Conservation (phyloP, 192 early-diverging fungal species). For the Umbelopsis vinacea region DNA sequence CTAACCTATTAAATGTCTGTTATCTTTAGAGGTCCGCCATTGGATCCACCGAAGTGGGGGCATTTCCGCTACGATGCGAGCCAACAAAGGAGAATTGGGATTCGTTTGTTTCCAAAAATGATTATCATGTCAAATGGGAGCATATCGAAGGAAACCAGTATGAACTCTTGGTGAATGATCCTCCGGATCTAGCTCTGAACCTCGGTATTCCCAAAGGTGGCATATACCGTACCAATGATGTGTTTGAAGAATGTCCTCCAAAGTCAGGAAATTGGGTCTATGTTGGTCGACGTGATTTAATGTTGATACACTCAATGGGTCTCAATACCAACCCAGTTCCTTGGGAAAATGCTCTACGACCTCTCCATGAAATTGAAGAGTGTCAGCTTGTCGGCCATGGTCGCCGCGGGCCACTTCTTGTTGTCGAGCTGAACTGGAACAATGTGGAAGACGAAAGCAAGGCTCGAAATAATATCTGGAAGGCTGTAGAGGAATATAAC, state of each 20-base stretch:
- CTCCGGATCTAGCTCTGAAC: neutral
- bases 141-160: conserved; percentile 14
- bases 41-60: conserved; percentile 1
- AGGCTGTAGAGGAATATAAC: neutral
- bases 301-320: neutral
- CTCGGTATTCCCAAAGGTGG: neutral
- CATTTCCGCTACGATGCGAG: neutral
- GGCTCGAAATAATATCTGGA: neutral
- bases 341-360: conserved; percentile 4
- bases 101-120: neutral
- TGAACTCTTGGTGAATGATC: neutral
- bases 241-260: conserved; percentile 8
- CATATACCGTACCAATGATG: conserved; percentile 2
- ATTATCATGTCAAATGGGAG: neutral
- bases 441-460: neutral
- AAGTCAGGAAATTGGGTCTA: neutral
- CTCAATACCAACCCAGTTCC: conserved; percentile 7
- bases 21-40: neutral
- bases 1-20: neutral
- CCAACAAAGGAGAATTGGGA: conserved; percentile 5
- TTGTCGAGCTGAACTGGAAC: conserved; percentile 7
- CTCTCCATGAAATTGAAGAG: neutral
- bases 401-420: neutral
- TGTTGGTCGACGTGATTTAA: conserved; percentile 13
- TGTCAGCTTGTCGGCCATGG: conserved; percentile 11